A percentile compares a stretch with the other conserved stretches of the same genome.
These are phyloP conservation scores for Sporothrix globosa DNA, from an alignment of 2,329 filamentous ascomycete species.

Conservation along the genomic window DNA sequence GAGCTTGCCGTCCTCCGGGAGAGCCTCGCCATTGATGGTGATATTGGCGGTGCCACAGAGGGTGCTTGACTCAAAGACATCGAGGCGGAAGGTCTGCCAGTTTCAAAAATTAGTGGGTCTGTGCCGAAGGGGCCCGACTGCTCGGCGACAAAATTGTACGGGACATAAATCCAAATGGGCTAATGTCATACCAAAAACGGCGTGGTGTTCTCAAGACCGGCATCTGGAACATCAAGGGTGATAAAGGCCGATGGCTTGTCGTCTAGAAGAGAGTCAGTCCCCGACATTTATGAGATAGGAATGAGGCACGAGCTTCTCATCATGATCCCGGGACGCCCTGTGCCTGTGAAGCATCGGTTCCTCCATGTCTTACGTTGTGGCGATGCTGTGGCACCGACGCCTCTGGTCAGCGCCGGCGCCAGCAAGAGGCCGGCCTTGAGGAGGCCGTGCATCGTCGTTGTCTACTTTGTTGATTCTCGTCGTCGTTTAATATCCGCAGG, in stretches of 20 bases:
- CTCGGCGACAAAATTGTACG: background rate
- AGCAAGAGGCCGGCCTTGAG: conserved; percentile 44
- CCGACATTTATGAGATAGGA: too few species aligned
- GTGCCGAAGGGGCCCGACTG: background rate
- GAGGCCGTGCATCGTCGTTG: conserved; percentile 43
- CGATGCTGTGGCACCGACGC: conserved; percentile 36
- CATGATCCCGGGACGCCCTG: too few species aligned
- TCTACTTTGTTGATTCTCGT: background rate
- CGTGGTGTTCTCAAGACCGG: conserved; percentile 26
- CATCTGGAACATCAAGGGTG: conserved; percentile 38
- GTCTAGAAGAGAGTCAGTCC: conserved; percentile 20
- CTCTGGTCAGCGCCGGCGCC: conserved; percentile 45
- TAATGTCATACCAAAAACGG: conserved; percentile 38
- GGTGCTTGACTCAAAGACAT: conserved; percentile 51
- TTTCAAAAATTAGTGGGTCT: background rate
- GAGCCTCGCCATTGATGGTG: conserved; percentile 51
- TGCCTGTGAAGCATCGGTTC: background rate
- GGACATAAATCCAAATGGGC: background rate
- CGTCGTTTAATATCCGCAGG: background rate
- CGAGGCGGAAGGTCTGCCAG: conserved; percentile 48
- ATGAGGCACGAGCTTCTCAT: background rate
- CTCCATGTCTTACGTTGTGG: conserved; percentile 32
- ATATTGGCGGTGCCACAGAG: conserved; percentile 54
- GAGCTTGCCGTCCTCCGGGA: conserved; percentile 51
- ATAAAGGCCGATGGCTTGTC: conserved; percentile 38